These are phyloP conservation scores for Breynia disticha DNA, from an alignment of 441 rosid genomes.

Conservation along the genomic window DNA sequence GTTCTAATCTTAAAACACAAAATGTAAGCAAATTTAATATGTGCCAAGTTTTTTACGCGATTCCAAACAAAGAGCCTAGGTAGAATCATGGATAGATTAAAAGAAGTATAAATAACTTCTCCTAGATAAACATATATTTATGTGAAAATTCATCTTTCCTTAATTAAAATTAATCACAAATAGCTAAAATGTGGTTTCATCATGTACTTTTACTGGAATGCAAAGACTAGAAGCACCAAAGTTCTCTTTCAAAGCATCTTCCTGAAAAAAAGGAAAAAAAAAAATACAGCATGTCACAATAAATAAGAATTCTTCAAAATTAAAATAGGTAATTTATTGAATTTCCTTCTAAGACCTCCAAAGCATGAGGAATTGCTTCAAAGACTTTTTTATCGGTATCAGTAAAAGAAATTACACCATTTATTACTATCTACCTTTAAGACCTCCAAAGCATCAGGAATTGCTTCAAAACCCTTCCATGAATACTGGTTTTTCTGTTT, in stretches of 20 bases:
- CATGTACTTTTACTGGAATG: slow-evolving; percentile 35
- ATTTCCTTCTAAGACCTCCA: slow-evolving; percentile 41
- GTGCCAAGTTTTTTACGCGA: too few relatives aligned
- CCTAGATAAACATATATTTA: too few relatives aligned
- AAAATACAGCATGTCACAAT: background rate
- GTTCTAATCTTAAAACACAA: too few relatives aligned
- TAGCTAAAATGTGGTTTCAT: background rate
- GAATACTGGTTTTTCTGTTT: slow-evolving; percentile 70
- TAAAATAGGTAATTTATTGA: too few relatives aligned
- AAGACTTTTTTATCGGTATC: too few relatives aligned
- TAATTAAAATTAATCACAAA: too few relatives aligned
- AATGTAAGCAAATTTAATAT: too few relatives aligned
- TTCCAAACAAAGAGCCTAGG: too few relatives aligned
- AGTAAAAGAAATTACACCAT: too few relatives aligned
- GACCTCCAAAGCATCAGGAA: slow-evolving; percentile 47
- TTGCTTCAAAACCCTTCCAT: slow-evolving; percentile 67
- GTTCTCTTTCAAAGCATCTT: slow-evolving; percentile 56
- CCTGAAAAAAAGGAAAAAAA: slow-evolving; percentile 26
- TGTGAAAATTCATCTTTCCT: too few relatives aligned
- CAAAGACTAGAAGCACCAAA: slow-evolving; percentile 27
- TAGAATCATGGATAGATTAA: background rate
- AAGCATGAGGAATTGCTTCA: slow-evolving; percentile 51
- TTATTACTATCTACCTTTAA: slow-evolving; percentile 47
- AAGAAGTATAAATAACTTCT: too few relatives aligned
- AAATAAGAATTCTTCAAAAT: too few relatives aligned